phyloP scores from a whole-genome alignment of 140 eudicot genomes.

The Ambrosia hybrid region DNA sequence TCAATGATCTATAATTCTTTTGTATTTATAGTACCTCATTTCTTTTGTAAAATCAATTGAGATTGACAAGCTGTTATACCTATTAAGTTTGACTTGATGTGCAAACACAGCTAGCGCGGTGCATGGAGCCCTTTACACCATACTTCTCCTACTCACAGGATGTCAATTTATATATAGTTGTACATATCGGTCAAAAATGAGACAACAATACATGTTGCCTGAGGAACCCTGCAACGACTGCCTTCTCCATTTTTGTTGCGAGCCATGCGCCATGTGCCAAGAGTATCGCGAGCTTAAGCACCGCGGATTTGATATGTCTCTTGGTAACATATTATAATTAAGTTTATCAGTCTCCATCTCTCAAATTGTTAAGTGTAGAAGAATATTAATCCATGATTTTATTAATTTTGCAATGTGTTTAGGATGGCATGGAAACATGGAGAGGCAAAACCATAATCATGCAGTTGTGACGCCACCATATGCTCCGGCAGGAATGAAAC shows the following conservation, averaged over 20 bases:
- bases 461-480: constrained; percentile 36
- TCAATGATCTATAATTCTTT: too few species aligned
- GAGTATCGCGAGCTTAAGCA: constrained; percentile 61
- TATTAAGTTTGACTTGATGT: neutral
- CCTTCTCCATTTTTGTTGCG: constrained; percentile 47
- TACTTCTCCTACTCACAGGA: constrained; percentile 33
- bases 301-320: constrained; percentile 29
- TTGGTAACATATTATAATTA: constrained; percentile 3
- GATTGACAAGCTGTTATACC: too few species aligned
- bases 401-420: neutral
- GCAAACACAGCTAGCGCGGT: constrained; percentile 47
- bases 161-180: constrained; percentile 39
- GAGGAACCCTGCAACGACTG: constrained; percentile 51
- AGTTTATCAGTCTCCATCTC: neutral
- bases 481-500: constrained; percentile 46
- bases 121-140: constrained; percentile 31
- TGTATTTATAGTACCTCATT: too few species aligned
- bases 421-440: constrained; percentile 63
- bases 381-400: neutral
- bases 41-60: too few species aligned
- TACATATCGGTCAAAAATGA: constrained; percentile 49
- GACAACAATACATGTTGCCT: constrained; percentile 40
- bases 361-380: neutral
- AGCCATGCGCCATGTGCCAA: constrained; percentile 60
- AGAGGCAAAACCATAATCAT: constrained; percentile 24